Conservation (phyloP, 2,329 filamentous ascomycete species). For the Cordyceps javanica region DNA sequence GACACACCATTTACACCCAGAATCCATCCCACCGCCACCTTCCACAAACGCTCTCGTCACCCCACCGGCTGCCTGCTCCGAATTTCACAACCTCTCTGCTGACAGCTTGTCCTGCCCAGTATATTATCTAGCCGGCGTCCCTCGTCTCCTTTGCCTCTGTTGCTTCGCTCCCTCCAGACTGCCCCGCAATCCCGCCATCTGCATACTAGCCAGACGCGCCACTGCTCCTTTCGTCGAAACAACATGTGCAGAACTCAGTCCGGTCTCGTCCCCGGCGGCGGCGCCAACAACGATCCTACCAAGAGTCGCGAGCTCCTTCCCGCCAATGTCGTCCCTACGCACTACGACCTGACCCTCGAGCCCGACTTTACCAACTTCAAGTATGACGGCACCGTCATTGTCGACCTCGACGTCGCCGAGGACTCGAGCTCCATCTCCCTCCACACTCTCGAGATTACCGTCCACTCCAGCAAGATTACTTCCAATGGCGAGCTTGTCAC, state of each 20-base stretch:
- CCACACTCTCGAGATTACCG: slow-evolving; percentile 81
- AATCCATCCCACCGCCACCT: slow-evolving; percentile 2
- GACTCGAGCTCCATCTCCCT: slow-evolving; percentile 81
- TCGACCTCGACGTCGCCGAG: slow-evolving; percentile 81
- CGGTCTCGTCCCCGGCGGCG: slow-evolving; percentile 27
- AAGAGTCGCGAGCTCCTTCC: slow-evolving; percentile 72
- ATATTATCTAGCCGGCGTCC: slow-evolving; percentile 3
- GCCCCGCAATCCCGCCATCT: slow-evolving; percentile 3
- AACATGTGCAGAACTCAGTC: slow-evolving; percentile 58
- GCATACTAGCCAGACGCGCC: slow-evolving; percentile 30
- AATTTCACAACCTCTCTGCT: neutral
- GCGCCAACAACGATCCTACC: slow-evolving; percentile 23
- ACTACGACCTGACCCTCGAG: slow-evolving; percentile 89
- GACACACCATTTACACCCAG: slow-evolving; percentile 1
- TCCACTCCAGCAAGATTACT: slow-evolving; percentile 55
- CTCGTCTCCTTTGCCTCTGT: neutral
- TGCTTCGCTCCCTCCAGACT: neutral
- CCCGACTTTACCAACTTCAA: slow-evolving; percentile 83
- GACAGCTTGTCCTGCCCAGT: slow-evolving; percentile 5
- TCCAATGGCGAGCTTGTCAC: slow-evolving; percentile 44
- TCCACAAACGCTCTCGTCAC: slow-evolving; percentile 2
- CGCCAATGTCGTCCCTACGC: slow-evolving; percentile 81
- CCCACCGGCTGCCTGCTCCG: neutral
- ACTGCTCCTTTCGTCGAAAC: slow-evolving; percentile 69
- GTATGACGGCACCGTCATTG: slow-evolving; percentile 76